Base-by-base conservation (phyloP, 1,139 yeast genomes). In the Debaryomyces nepalensis region DNA sequence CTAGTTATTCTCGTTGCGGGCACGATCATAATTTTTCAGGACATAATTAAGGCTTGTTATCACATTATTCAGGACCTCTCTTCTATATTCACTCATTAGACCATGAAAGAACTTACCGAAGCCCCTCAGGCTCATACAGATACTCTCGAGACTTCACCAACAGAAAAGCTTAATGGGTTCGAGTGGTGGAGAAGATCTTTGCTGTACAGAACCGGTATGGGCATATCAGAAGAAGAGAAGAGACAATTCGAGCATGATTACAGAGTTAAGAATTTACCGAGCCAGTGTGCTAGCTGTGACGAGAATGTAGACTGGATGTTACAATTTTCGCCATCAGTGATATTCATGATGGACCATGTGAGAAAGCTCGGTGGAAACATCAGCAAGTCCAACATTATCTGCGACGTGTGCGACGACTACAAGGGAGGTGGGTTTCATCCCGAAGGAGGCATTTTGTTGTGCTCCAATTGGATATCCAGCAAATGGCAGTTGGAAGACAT, bases 381-480 rank as follows among this genome's bases (percentile, higher is more conserved):
- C 4, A 50, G 52, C 22, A 51, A 53, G 16, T 54, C 61, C 8
- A 81, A 87, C 54, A 84, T 93, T 43, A 71, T 80, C 6, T 93
- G 99, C 63, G 95, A 83, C 44, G 78, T 79, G 10, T 95, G 99
- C 64, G 95, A 87, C 51, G 93, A 87, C 47, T 75, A 82, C 67
- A 85, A 87, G 56, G 89, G 95, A 31, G 97, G 97, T 30, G 99
- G 99, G 1, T 95, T 87, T 63, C 89, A 90, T 60, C 98, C 98
- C 0, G 84, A 88, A 37, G 67, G 81, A 42, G 99, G 99, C 2
- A 84, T 93, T 30, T 68, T 90, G 45, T 68, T 93, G 14, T 93
- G 99, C 65, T 89, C 93, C 52, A 91, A 93, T 63, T 77, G 91
- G 65, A 77, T 91, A 33, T 75, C 79, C 43, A 82, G 82, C 57